Evolutionary conservation across 2,329 filamentous ascomycete genomes (phyloP), one percentile per base, ranked within the genome.

Genomic region (Fusarium pininemorale): DNA sequence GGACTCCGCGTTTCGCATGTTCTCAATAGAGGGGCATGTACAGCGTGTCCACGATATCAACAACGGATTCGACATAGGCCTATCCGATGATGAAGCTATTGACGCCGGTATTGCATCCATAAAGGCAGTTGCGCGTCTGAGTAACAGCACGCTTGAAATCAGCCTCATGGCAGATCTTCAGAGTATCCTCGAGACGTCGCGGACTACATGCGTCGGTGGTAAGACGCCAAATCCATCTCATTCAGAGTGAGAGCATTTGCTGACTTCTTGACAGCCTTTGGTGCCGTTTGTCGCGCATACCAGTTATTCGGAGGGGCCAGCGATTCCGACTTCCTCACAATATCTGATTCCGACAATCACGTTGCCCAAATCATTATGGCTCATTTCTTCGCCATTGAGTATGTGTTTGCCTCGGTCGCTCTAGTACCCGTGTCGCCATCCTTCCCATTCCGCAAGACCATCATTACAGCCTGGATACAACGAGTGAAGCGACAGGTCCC

Each of bases 171-270:
- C 20, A 30, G 13, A 2, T 30, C 26, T 48, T 48, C 26, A 22
- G 14, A 30, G 14, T 8, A 30, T 48, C 9, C 13, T 30, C 14
- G 45, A 48, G 6, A 48, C 12, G 45, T 48, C 45, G 9, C 14
- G 26, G 6, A 8, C 45, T 48, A 16, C 45, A 30, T 48, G 45
- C 13, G 14, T 48, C 10, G 9, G 45, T 16, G 45, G 45, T 30
- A 30, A 30, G 26, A 28, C 12, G 20, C 6, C 3, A 3, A 1
- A 14, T 28, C 3, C 6, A 30, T 48, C 6, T 16, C 3, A 0
- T 2, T 8, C 4, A 8, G 6, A 3, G 10, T 16, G 6, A 22
- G 6, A 28, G 13, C 20, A 16, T 7, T 30, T 30, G 26, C 45
- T 48, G 26, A 48, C 20, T 45, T 26, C 24, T 22, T 7, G 7